Evolutionary conservation across 352 stramenopile species (phyloP), one percentile per base, ranked within the genome.

Genomic region (Phytophthora pinifolia): DNA sequence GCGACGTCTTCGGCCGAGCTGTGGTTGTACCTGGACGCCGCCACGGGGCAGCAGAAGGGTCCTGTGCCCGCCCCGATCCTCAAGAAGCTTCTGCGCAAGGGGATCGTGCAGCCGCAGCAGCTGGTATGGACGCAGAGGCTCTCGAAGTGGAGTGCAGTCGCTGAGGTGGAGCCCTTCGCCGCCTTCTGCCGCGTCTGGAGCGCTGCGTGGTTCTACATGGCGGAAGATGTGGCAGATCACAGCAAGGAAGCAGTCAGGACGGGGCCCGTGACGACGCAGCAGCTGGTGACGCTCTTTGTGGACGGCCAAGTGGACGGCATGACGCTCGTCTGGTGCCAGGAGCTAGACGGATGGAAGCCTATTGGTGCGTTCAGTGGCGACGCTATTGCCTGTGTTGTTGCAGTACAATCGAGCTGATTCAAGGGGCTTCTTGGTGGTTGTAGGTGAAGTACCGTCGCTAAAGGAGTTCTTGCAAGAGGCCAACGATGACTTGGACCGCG

Each of bases 1-100:
- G 36, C 46, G 45, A 15, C 38, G 22, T 9, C 25, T 0, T 4
- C 15, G 4, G 44, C 46, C 31, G 69, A 86, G 64, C 63, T 66
- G 32, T 94, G 84, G 84, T 60, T 92, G 70, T 94, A 94, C 52
- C 57, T 92, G 46, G 84, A 94, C 52, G 63, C 72, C 18, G 52
- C 58, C 15, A 81, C 58, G 8, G 78, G 73, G 8, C 59, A 79
- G 50, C 81, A 92, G 61, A 88, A 88, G 32, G 84, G 84, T 1
- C 84, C 84, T 20, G 64, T 94, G 37, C 57, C 65, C 13, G 63
- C 74, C 9, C 36, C 56, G 10, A 76, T 85, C 45, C 48, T 92
- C 38, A 92, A 92, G 69, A 71, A 79, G 31, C 59, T 94, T 14
- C 59, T 94, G 15, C 81, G 80, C 20, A 81, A 78, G 37, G 76